Percentiles rank a stretch among this genome's conserved stretches.
Conservation (phyloP, 139 green algal genomes). For the Pseudopediastrum boryanum region DNA sequence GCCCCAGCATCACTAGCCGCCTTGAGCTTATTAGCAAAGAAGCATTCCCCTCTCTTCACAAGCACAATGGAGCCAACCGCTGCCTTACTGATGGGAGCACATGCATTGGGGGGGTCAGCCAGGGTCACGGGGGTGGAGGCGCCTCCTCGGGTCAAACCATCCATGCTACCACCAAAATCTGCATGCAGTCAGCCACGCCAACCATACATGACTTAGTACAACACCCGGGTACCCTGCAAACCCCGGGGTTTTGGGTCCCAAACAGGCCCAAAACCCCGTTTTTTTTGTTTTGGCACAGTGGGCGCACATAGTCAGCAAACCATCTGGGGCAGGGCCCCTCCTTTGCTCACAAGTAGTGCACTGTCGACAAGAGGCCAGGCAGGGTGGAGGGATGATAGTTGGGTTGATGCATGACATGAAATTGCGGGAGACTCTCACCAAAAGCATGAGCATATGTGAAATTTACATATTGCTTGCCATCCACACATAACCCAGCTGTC, state of each 20-base stretch:
- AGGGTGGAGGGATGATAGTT: no score
- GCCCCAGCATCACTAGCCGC: conserved; percentile 70
- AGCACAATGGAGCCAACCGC: conserved; percentile 55
- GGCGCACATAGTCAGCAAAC: no score
- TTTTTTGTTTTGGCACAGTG: not conserved
- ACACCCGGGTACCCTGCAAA: not conserved
- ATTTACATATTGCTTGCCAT: no score
- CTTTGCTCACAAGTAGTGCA: no score
- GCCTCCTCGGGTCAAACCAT: not conserved
- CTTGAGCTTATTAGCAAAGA: conserved; percentile 65
- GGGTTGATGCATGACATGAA: no score
- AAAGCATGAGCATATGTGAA: no score
- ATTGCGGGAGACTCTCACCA: no score
- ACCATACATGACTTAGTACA: conserved; percentile 20
- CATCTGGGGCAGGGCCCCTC: no score
- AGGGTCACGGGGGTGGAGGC: conserved; percentile 35
- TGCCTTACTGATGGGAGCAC: not conserved
- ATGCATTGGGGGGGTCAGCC: conserved; percentile 4
- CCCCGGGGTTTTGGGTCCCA: not conserved
- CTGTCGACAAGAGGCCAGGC: no score
- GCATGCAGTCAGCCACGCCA: not conserved
- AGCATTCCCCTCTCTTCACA: conserved; percentile 68
- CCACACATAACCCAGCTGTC: no score
- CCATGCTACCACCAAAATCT: conserved; percentile 10
- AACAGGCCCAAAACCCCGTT: not conserved